Percentiles rank a stretch among this genome's conserved stretches.
Evolutionary conservation across 129 eudicot species (phyloP).

Genomic region (Deinandra increscens): DNA sequence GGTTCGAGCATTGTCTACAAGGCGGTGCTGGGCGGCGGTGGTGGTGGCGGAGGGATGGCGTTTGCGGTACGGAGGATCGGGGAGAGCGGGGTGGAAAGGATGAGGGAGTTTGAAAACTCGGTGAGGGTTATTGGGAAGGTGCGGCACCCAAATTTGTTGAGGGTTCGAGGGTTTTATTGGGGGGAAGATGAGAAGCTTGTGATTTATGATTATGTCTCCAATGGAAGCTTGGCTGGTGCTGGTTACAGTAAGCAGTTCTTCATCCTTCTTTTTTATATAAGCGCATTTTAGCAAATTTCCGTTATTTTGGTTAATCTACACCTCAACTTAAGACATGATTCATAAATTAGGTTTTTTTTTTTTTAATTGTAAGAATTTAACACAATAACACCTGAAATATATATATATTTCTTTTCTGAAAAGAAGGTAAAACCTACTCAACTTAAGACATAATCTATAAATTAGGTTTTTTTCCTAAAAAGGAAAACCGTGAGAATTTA

Average conservation of each 20-base stretch:
- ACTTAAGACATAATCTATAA: no score
- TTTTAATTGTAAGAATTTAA: no score
- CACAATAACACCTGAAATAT: no score
- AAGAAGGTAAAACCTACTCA: no score
- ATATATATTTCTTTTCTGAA: no score
- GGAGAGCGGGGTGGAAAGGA: conserved; percentile 54
- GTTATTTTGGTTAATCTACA: neutral
- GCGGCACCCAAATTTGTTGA: conserved; percentile 69
- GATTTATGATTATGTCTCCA: conserved; percentile 73
- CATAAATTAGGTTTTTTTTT: no score
- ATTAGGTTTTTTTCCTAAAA: no score
- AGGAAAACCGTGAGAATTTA: no score
- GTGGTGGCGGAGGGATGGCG: conserved; percentile 29
- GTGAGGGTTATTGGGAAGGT: conserved; percentile 59
- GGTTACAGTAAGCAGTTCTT: conserved; percentile 66
- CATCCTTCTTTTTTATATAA: neutral
- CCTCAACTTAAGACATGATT: neutral
- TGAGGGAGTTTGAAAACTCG: conserved; percentile 61
- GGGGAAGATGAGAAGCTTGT: conserved; percentile 90
- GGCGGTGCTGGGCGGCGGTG: conserved; percentile 71
- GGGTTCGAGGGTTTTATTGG: conserved; percentile 86
- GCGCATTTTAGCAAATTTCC: conserved; percentile 19
- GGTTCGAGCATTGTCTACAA: conserved; percentile 83
- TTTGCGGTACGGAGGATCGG: conserved; percentile 93
- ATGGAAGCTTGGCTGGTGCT: conserved; percentile 81